Evolutionary conservation across 1,284 basidiomycete genomes (phyloP).

Genomic region (Exsudoporus floridanus): DNA sequence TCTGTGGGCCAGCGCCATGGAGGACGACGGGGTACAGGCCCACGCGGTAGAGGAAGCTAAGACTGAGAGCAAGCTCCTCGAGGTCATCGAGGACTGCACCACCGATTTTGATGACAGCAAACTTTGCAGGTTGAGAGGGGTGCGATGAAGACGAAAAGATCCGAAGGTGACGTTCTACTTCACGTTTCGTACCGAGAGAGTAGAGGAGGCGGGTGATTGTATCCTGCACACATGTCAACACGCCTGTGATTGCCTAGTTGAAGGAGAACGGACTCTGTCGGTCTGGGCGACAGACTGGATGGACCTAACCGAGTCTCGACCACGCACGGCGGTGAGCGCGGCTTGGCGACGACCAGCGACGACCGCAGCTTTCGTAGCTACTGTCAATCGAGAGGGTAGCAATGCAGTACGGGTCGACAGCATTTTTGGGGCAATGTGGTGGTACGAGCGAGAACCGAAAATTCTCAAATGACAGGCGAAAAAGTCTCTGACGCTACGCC

Average conservation of each 20-base stretch:
- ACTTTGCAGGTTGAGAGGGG: slow-evolving; percentile 81
- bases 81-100: slow-evolving; percentile 90
- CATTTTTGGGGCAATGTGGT: slow-evolving; percentile 20
- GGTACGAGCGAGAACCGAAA: slow-evolving; percentile 3
- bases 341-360: slow-evolving; percentile 52
- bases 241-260: background rate
- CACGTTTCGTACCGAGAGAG: slow-evolving; percentile 92
- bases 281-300: slow-evolving; percentile 38
- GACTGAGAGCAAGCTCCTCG: slow-evolving; percentile 87
- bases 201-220: slow-evolving; percentile 92
- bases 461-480: background rate
- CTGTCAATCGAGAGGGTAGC: slow-evolving; percentile 22
- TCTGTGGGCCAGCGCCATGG: slow-evolving; percentile 92
- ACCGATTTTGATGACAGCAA: slow-evolving; percentile 93
- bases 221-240: slow-evolving; percentile 54
- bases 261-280: slow-evolving; percentile 29
- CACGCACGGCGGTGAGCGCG: slow-evolving; percentile 42
- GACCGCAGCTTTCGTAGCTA: slow-evolving; percentile 34
- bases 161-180: slow-evolving; percentile 93
- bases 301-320: slow-evolving; percentile 25
- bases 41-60: slow-evolving; percentile 92
- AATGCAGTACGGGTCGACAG: slow-evolving; percentile 25
- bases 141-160: slow-evolving; percentile 92
- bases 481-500: background rate
- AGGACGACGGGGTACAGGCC: slow-evolving; percentile 93